Evolutionary conservation across 2,329 filamentous ascomycete genomes (phyloP), one percentile per base, ranked within the genome.

Genomic region (Xylariaceae sp.): DNA sequence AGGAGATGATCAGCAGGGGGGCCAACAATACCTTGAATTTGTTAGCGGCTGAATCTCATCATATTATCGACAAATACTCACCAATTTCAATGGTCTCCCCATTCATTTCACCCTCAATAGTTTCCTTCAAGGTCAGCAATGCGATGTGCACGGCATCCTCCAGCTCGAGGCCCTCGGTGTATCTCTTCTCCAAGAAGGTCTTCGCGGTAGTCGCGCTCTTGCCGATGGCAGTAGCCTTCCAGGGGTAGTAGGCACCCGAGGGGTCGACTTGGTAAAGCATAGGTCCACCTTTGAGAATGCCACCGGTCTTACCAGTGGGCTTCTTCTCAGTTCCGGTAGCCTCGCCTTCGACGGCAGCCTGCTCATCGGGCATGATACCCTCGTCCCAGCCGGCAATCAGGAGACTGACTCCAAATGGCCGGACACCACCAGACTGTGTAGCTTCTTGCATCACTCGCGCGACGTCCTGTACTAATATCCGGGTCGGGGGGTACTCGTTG

Each of bases 61-160:
- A 10, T 44, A 15, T 55, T 10, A 13, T 23, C 3, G 10, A 18
- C 35, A 51, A n/a, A 41, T 35, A 74, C 86, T 74, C 78, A 92
- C 91, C 93, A 75, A 99, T 97, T 78, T 99, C 94, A 65, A 99
- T 95, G 37, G 93, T 97, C 75, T 97, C 92, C 64, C 93, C 93
- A 68, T 93, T 97, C 93, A 97, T 97, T 80, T 97, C 94, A 59
- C 94, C 94, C 79, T 97, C 93, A 73, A 99, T 99, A 59, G 94
- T 97, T 82, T 99, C 94, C 83, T 99, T 99, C 73, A 99, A 80
- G 30, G 94, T 99, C 74, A 99, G 80, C 57, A 99, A 83, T 61
- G 94, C 94, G 79, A 99, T 99, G 77, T 99, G 94, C 68, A 99
- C 94, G 8, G 94, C 94, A 76, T 99, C 94, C 78, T 99, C 94